phyloP scores from a whole-genome alignment of 2,329 filamentous ascomycete species.

The Botrytis porri region DNA sequence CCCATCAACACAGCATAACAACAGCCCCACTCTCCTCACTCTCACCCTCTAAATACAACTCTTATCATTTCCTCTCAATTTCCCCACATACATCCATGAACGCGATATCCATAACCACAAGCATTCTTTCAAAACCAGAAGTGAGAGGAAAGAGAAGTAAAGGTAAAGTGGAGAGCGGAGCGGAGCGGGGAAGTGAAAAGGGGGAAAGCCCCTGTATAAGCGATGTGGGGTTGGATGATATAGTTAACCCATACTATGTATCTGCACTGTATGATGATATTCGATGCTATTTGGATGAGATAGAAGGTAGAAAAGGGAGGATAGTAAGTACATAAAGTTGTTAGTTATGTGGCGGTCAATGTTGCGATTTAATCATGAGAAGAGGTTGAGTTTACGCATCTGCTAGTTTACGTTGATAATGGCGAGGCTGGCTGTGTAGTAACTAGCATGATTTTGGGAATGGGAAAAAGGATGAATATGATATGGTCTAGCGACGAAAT shows the following conservation, averaged over 20 bases:
- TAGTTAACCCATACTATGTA: neutral
- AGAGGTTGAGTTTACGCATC: neutral
- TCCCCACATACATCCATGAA: neutral
- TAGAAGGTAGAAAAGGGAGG: neutral
- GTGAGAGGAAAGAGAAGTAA: no score
- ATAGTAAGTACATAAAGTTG: no score
- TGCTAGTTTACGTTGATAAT: neutral
- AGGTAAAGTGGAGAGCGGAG: neutral
- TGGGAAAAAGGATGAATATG: neutral
- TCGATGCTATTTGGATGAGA: neutral
- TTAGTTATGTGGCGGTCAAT: no score
- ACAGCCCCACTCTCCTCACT: neutral
- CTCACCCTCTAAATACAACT: neutral
- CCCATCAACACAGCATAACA: neutral
- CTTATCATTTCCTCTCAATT: neutral
- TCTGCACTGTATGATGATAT: neutral
- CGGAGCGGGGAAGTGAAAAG: neutral
- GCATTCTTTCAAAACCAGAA: no score
- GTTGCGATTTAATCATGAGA: neutral
- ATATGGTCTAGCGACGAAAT: neutral
- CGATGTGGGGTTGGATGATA: neutral
- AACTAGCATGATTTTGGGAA: neutral
- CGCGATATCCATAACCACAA: neutral
- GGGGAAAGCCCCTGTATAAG: neutral
- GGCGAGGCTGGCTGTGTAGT: neutral